phyloP scores from a whole-genome alignment of 2,329 filamentous ascomycete species.

The Talaromyces sp. region DNA sequence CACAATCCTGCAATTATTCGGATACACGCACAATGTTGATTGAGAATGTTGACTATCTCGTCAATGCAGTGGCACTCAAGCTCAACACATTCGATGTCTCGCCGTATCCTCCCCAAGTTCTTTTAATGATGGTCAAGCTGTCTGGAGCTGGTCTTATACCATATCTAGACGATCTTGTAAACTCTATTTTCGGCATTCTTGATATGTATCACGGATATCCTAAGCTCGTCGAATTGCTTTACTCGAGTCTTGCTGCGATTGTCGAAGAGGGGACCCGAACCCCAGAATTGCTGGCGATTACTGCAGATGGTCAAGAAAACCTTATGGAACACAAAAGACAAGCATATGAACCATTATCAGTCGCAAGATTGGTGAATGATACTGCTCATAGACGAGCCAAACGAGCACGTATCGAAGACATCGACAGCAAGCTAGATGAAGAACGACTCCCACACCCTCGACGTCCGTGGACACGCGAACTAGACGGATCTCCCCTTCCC shows the following conservation, averaged over 20 bases:
- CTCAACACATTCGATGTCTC: conserved; percentile 91
- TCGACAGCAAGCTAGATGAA: conserved; percentile 25
- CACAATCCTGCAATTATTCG: conserved; percentile 68
- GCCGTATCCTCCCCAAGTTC: conserved; percentile 81
- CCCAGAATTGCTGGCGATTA: conserved; percentile 47
- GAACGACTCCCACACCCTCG: conserved; percentile 29
- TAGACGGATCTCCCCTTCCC: conserved; percentile 26
- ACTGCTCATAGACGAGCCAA: conserved; percentile 34
- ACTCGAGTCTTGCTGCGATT: conserved; percentile 75
- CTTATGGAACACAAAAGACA: conserved; percentile 28
- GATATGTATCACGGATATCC: conserved; percentile 95
- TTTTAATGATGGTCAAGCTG: conserved; percentile 90
- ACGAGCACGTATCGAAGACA: conserved; percentile 23
- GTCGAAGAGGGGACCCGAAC: conserved; percentile 73
- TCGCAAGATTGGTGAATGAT: conserved; percentile 34
- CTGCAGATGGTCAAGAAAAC: conserved; percentile 26
- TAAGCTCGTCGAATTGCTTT: conserved; percentile 77
- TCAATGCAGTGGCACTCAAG: conserved; percentile 85
- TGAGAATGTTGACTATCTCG: conserved; percentile 91
- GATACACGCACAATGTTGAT: conserved; percentile 76
- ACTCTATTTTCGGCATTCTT: conserved; percentile 86
- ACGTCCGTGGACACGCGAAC: conserved; percentile 30
- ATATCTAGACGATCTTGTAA: conserved; percentile 86
- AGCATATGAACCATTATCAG: conserved; percentile 28
- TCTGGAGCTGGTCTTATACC: conserved; percentile 78